Base-by-base conservation (phyloP, 2,329 filamentous ascomycete genomes). In the Cercospora janseana region DNA sequence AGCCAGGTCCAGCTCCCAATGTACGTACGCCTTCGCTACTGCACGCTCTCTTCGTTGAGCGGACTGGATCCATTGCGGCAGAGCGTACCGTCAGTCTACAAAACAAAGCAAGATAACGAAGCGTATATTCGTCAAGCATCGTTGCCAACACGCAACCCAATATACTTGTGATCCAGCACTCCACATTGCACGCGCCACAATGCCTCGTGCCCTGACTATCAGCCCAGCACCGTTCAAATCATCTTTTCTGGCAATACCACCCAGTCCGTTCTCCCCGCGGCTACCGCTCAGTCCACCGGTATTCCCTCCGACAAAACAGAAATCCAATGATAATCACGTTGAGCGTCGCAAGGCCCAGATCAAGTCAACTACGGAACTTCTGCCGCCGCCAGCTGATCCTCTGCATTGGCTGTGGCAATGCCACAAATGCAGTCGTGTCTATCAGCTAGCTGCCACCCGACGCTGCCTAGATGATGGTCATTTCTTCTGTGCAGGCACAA, bases 401-500 rank as follows among this genome's bases (percentile, higher is more conserved):
- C 64, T 75, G 3, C 58, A 61, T 15, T 80, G 77, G 77, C 63
- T 75, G 26, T 80, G 78, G 78, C 69, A 71, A 55, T 80, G 78
- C 59, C 78, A 80, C 60, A 60, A 73, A 34, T 80, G 78, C 64
- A 63, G 66, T 28, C 67, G 65, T 13, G 68, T 65, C 8, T 80
- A 79, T 62, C 65, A 67, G 1, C 67, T 80, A 2, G 72, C 69
- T 15, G 72, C 71, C 2, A 80, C 78, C 0, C 71, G 75, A 0
- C 73, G 78, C 45, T 80, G 77, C 52, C 71, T 80, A 6, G 69
- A 75, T 37, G 77, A 80, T 55, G 77, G 78, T 2, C 78, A 80
- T 60, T 65, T 67, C 52, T 79, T 79, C 68, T 80, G 78, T 66
- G 66, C 74, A 3, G 76, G 77, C 53, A 70, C 61, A 1, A 73